phyloP scores from a whole-genome alignment of 1,284 basidiomycete species.

The Takashimella tepidaria region DNA sequence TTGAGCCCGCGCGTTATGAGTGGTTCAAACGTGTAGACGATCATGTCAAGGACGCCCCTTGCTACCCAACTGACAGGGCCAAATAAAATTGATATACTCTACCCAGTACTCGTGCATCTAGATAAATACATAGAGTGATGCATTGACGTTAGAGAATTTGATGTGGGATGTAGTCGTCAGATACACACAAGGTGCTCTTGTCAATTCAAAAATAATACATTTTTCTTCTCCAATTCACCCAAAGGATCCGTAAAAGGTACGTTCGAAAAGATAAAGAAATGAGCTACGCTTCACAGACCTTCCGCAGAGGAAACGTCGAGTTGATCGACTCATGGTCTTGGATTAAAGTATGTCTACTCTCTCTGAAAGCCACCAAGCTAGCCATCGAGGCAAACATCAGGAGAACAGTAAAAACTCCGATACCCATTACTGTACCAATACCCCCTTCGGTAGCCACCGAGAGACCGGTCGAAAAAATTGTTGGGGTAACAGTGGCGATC shows the following conservation, averaged over 20 bases:
- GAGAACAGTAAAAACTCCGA: not conserved
- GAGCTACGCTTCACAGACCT: no score
- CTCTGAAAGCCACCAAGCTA: not conserved
- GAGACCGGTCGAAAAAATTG: not conserved
- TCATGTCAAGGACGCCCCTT: not conserved
- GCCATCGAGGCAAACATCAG: not conserved
- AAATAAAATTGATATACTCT: not conserved
- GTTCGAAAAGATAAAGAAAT: no score
- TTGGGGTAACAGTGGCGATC: not conserved
- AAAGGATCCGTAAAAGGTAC: no score
- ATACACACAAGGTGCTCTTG: no score
- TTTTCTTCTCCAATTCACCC: no score
- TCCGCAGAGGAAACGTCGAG: not conserved
- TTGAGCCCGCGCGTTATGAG: not conserved
- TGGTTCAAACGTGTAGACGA: not conserved
- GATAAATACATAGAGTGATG: not conserved
- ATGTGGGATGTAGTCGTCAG: no score
- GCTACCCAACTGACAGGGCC: not conserved
- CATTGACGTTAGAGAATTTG: no score
- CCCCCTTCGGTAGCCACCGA: not conserved
- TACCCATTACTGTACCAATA: not conserved
- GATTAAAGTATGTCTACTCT: not conserved
- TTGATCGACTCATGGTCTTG: not conserved
- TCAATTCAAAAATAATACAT: no score
- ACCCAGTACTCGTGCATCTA: not conserved